A percentile compares a stretch with the other conserved stretches of the same genome.
These are phyloP conservation scores for Ceratocystis huliohia DNA, from an alignment of 2,329 filamentous ascomycete species.

Conservation along the genomic window DNA sequence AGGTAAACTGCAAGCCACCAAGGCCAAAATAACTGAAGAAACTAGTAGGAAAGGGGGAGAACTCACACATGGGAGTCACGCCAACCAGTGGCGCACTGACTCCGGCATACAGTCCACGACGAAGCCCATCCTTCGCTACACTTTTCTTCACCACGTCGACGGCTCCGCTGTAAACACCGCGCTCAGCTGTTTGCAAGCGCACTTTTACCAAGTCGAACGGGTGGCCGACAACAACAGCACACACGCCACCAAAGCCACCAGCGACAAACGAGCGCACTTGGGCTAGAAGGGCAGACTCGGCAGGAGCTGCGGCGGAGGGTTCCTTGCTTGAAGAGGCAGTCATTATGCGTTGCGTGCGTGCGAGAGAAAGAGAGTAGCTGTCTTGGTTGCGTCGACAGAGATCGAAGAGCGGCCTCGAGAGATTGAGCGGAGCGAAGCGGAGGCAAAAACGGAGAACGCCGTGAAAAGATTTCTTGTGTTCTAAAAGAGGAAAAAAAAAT, in stretches of 20 bases:
- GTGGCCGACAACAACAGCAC: constrained; percentile 86
- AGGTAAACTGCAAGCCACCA: background rate
- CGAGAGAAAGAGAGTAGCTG: constrained; percentile 21
- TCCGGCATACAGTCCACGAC: constrained; percentile 82
- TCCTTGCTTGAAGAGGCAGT: background rate
- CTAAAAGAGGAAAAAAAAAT: background rate
- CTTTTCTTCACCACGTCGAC: constrained; percentile 86
- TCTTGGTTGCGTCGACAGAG: background rate
- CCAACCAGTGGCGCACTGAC: constrained; percentile 89
- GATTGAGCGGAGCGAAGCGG: background rate
- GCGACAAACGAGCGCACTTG: constrained; percentile 71
- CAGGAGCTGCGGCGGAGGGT: constrained; percentile 22
- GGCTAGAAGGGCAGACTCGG: constrained; percentile 29
- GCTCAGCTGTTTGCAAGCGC: constrained; percentile 87
- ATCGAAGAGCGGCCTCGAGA: background rate
- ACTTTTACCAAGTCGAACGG: constrained; percentile 98
- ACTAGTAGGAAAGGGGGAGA: background rate
- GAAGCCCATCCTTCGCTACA: constrained; percentile 70
- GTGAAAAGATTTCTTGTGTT: background rate
- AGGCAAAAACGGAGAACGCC: background rate
- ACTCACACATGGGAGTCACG: constrained; percentile 97
- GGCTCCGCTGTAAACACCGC: constrained; percentile 78
- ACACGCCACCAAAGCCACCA: constrained; percentile 85
- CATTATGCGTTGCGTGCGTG: background rate
- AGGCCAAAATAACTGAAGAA: background rate